A percentile compares a stretch with the other conserved stretches of the same genome.
phyloP scores from a whole-genome alignment of 768 basidiomycete genomes.

The Phylloporus sp. region DNA sequence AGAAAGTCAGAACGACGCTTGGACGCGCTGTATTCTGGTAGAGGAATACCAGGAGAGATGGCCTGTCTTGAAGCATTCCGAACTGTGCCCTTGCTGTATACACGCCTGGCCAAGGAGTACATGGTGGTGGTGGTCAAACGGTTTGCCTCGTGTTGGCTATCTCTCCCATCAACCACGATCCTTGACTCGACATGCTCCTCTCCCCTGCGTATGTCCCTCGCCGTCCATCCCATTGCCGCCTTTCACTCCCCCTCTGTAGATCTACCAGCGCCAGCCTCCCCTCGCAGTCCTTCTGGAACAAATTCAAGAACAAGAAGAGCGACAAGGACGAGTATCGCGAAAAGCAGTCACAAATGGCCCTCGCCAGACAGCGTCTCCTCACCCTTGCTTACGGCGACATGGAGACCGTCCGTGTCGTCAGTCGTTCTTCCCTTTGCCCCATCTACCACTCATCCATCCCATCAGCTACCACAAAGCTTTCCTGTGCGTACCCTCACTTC shows the following conservation, averaged over 20 bases:
- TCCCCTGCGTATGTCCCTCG: conserved; percentile 66
- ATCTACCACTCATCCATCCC: neutral
- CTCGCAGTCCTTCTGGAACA: conserved; percentile 51
- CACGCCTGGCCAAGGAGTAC: too few relatives aligned
- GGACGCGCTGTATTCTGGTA: too few relatives aligned
- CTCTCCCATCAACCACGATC: conserved; percentile 25
- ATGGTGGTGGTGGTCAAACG: neutral
- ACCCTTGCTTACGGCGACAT: conserved; percentile 82
- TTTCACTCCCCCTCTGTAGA: conserved; percentile 45
- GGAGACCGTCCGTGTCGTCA: conserved; percentile 76
- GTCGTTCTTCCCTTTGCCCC: conserved; percentile 11
- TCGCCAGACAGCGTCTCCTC: conserved; percentile 70
- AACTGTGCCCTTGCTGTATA: too few relatives aligned
- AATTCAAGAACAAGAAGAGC: conserved; percentile 61
- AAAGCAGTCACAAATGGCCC: conserved; percentile 57
- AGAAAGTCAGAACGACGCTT: conserved; percentile 38
- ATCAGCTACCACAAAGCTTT: conserved; percentile 66
- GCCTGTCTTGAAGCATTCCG: conserved; percentile 12
- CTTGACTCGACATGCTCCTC: conserved; percentile 57
- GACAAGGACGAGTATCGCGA: conserved; percentile 64
- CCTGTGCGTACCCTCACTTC: conserved; percentile 41
- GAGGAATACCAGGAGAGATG: too few relatives aligned
- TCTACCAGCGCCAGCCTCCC: conserved; percentile 61
- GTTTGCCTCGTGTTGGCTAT: conserved; percentile 53
- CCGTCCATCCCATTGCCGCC: conserved; percentile 14